Base-by-base conservation (phyloP, 495 filamentous ascomycete genomes). In the Aspergillus leporis region DNA sequence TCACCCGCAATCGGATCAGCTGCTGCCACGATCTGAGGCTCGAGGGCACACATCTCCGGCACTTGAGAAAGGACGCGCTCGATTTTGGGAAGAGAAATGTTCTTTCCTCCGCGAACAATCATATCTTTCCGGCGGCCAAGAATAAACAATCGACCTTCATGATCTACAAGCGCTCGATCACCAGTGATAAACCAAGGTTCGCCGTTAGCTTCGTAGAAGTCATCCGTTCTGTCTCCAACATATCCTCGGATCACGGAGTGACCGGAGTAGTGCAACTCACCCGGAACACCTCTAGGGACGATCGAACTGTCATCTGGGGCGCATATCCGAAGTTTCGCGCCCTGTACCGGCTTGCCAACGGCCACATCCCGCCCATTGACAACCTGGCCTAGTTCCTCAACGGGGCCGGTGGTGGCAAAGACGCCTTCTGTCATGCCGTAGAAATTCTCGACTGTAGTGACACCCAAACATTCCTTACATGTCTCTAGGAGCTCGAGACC, bases 51-150 rank as follows among this genome's bases (percentile, higher is more conserved):
- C 43, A 69, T 38, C 13, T 64, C 69, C 5, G 66, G 57, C 12
- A 70, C 55, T 31, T 69, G 55, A 38, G 65, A 58, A 65, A 68
- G 22, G 53, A 65, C 34, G 8, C 48, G 51, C 58, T 83, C 79
- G 21, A 83, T 75, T 12, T 63, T 68, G 5, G 65, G 56, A 1
- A 76, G 75, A 1, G 68, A 53, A 21, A 83, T 71, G 49, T 81
- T 83, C 55, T 80, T 73, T 8, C 78, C 78, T n/a, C 70, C 80
- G 3, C 80, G 71, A 32, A 81, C 77, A 55, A 83, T 79, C 34
- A 76, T 61, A 53, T 81, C 80, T 56, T 81, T 83, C 63, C 78
- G 76, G 32, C 79, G 61, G 5, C 80, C 78, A 45, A 74, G 48
- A 16, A 83, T 66, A 14, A 67, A 67, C 2, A 81, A 50, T 10